Conservation (phyloP, 1,284 basidiomycete genomes). For the Heimioporus retisporus region DNA sequence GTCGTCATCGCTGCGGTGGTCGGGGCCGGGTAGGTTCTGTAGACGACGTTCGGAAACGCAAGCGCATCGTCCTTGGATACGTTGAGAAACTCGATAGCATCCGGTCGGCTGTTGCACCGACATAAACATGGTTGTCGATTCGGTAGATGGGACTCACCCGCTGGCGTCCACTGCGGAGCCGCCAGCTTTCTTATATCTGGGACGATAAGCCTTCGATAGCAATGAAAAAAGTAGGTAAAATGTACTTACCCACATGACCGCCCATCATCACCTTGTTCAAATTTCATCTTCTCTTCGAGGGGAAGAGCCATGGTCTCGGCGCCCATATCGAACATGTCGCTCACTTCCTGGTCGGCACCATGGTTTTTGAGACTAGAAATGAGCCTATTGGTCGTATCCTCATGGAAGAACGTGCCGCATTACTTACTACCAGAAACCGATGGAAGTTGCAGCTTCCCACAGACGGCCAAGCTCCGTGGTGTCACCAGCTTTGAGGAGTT, state of each 20-base stretch:
- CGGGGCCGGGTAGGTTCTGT: constrained; percentile 65
- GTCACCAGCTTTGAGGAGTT: constrained; percentile 50
- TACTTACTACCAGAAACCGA: constrained; percentile 68
- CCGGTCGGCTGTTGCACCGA: constrained; percentile 36
- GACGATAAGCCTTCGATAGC: too few species aligned
- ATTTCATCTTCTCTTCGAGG: constrained; percentile 70
- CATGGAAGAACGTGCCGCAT: background rate
- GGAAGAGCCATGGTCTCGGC: constrained; percentile 67
- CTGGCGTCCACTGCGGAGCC: constrained; percentile 71
- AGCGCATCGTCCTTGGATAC: constrained; percentile 74
- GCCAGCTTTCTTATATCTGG: constrained; percentile 73
- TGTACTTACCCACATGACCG: constrained; percentile 65
- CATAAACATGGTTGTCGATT: background rate
- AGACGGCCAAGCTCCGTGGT: constrained; percentile 53
- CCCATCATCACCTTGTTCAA: constrained; percentile 73
- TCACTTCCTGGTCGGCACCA: constrained; percentile 61
- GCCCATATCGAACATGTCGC: constrained; percentile 70
- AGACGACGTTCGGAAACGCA: constrained; percentile 61
- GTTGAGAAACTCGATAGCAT: constrained; percentile 75
- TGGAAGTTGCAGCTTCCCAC: constrained; percentile 62
- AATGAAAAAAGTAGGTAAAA: background rate
- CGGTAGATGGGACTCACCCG: constrained; percentile 45
- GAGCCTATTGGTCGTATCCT: too few species aligned
- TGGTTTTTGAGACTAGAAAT: constrained; percentile 67
- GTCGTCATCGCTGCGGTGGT: constrained; percentile 62